Percentiles rank a stretch among this genome's conserved stretches.
phyloP scores from a whole-genome alignment of 2,329 filamentous ascomycete genomes.

The Geosmithia putterillii region DNA sequence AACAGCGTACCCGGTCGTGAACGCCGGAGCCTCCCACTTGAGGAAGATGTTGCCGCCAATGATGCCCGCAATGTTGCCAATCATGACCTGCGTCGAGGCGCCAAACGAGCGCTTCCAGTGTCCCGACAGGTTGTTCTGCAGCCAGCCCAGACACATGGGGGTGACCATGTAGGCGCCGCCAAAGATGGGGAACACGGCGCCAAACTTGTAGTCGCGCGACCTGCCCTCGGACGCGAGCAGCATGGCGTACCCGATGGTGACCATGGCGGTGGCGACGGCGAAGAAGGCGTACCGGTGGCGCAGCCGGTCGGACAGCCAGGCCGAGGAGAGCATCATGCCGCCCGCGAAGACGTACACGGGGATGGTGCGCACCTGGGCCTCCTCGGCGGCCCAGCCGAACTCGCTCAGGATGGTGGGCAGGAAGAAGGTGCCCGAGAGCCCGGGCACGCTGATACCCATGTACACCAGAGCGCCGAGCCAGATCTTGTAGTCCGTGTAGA shows the following conservation, averaged over 20 bases:
- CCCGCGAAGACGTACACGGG: conserved; percentile 22
- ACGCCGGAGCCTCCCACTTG: conserved; percentile 30
- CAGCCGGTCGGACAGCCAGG: conserved; percentile 35
- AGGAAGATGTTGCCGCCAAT: conserved; percentile 39
- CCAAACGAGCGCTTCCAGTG: conserved; percentile 44
- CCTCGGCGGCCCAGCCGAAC: conserved; percentile 18
- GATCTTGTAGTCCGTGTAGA: conserved; percentile 33
- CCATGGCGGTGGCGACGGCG: conserved; percentile 33
- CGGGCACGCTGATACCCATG: conserved; percentile 28
- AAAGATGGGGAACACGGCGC: conserved; percentile 40
- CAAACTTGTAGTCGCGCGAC: conserved; percentile 24
- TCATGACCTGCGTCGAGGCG: conserved; percentile 33
- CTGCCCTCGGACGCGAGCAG: conserved; percentile 24
- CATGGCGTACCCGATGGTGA: conserved; percentile 41
- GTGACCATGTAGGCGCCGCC: conserved; percentile 40
- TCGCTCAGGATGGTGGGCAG: conserved; percentile 23
- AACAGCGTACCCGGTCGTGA: conserved; percentile 34
- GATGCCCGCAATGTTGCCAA: conserved; percentile 38
- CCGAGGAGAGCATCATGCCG: conserved; percentile 14
- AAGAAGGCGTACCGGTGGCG: conserved; percentile 42
- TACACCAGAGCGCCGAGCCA: conserved; percentile 14
- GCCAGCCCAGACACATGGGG: conserved; percentile 42
- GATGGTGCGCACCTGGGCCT: conserved; percentile 21
- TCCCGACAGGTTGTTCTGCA: conserved; percentile 42
- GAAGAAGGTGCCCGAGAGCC: conserved; percentile 26